Conservation (phyloP, 495 filamentous ascomycete species). For the Penicillium roqueforti region DNA sequence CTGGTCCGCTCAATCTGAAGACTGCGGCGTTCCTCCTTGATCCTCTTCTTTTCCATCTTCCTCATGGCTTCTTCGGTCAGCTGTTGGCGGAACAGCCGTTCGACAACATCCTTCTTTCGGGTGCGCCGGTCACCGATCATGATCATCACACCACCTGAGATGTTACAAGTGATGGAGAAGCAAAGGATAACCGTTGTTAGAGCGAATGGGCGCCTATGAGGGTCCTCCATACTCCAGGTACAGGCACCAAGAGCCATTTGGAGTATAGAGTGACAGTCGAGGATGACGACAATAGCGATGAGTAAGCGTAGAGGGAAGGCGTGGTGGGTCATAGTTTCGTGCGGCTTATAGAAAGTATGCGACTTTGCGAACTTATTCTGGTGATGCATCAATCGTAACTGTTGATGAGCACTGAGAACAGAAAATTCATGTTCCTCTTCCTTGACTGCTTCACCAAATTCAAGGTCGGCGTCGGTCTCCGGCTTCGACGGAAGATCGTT, state of each 20-base stretch:
- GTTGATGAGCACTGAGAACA: slow-evolving; percentile 59
- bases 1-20: slow-evolving; percentile 22
- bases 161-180: slow-evolving; percentile 69
- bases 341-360: slow-evolving; percentile 81
- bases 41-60: slow-evolving; percentile 60
- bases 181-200: slow-evolving; percentile 75
- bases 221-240: slow-evolving; percentile 68
- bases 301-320: slow-evolving; percentile 71
- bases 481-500: slow-evolving; percentile 61
- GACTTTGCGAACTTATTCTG: slow-evolving; percentile 69
- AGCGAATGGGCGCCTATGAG: slow-evolving; percentile 54
- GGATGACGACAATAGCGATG: slow-evolving; percentile 65
- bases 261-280: slow-evolving; percentile 69
- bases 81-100: slow-evolving; percentile 67
- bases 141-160: slow-evolving; percentile 66
- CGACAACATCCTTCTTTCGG: slow-evolving; percentile 77
- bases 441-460: slow-evolving; percentile 36
- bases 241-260: slow-evolving; percentile 71
- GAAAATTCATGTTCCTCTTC: slow-evolving; percentile 48
- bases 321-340: slow-evolving; percentile 74
- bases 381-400: slow-evolving; percentile 62
- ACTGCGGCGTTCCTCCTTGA: slow-evolving; percentile 46
- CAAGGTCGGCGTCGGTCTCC: slow-evolving; percentile 43
- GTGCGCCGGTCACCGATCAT: slow-evolving; percentile 65
- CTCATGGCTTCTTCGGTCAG: slow-evolving; percentile 69